phyloP scores from a whole-genome alignment of 2,329 filamentous ascomycete species.

The Penicillium glabrum region DNA sequence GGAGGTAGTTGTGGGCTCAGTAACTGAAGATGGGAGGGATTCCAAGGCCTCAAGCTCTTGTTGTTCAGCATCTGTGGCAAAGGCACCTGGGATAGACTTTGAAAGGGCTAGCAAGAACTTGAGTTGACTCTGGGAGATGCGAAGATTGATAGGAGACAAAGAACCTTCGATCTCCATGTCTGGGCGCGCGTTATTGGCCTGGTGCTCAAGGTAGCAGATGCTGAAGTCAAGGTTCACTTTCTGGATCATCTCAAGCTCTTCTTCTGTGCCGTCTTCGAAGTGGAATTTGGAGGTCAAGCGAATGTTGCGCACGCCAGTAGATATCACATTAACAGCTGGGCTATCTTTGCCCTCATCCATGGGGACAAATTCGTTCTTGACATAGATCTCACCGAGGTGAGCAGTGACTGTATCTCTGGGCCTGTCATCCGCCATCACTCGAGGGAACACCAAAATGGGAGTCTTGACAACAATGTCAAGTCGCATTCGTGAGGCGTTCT shows the following conservation, averaged over 20 bases:
- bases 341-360: slow-evolving; percentile 74
- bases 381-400: slow-evolving; percentile 95
- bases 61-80: slow-evolving; percentile 70
- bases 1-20: slow-evolving; percentile 52
- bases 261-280: slow-evolving; percentile 68
- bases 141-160: slow-evolving; percentile 90
- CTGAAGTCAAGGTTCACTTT: slow-evolving; percentile 93
- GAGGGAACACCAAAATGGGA: slow-evolving; percentile 92
- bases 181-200: slow-evolving; percentile 71
- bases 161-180: slow-evolving; percentile 88
- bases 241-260: slow-evolving; percentile 95
- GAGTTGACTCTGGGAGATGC: slow-evolving; percentile 85
- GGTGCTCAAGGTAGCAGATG: slow-evolving; percentile 88
- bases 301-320: slow-evolving; percentile 88
- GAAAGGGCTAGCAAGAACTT: slow-evolving; percentile 87
- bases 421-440: slow-evolving; percentile 68
- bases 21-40: slow-evolving; percentile 63
- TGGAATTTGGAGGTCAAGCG: slow-evolving; percentile 86
- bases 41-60: slow-evolving; percentile 72
- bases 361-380: slow-evolving; percentile 86
- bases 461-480: slow-evolving; percentile 94
- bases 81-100: slow-evolving; percentile 81
- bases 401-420: slow-evolving; percentile 83
- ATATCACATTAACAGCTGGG: slow-evolving; percentile 82
- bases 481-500: slow-evolving; percentile 85